Evolutionary conservation across 371 early-diverging fungal species (phyloP).

Genomic region (Homolaphlyctis polyrhiza): DNA sequence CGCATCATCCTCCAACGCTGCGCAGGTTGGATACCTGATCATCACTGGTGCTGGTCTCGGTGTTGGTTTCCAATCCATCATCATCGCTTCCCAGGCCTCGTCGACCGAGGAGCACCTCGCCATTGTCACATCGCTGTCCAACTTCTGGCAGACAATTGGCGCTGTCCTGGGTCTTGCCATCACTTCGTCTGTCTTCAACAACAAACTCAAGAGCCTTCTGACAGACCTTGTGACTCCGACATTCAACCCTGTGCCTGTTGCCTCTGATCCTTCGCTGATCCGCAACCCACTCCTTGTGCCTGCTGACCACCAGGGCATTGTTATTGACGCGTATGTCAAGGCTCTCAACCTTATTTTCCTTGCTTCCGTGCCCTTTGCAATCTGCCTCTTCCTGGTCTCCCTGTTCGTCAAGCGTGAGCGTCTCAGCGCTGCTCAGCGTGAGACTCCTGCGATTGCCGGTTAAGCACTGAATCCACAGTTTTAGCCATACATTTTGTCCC

Average conservation of each 20-base stretch:
- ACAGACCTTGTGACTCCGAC: neutral
- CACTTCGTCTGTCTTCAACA: constrained; percentile 7
- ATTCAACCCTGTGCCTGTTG: neutral
- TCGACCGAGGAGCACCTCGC: constrained; percentile 52
- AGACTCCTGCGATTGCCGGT: neutral
- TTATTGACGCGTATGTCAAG: neutral
- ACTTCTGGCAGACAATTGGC: constrained; percentile 60
- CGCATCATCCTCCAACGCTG: constrained; percentile 30
- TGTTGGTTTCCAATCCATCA: constrained; percentile 50
- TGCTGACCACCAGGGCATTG: neutral
- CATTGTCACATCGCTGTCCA: constrained; percentile 52
- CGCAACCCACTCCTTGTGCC: neutral
- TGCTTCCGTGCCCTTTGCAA: neutral
- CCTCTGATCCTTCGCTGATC: neutral
- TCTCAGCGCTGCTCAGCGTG: neutral
- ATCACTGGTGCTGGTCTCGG: constrained; percentile 64
- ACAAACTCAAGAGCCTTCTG: neutral
- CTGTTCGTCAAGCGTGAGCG: neutral
- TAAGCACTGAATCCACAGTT: no score
- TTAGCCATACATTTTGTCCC: no score
- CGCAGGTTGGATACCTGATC: constrained; percentile 51
- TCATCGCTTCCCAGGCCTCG: constrained; percentile 57
- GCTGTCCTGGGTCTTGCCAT: constrained; percentile 56
- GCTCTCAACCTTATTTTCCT: neutral
- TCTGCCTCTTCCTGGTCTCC: neutral